Percentiles rank a stretch among this genome's conserved stretches.
These are phyloP conservation scores for Aspergillus heteromorphus DNA, from an alignment of 495 filamentous ascomycete genomes.

Conservation along the genomic window DNA sequence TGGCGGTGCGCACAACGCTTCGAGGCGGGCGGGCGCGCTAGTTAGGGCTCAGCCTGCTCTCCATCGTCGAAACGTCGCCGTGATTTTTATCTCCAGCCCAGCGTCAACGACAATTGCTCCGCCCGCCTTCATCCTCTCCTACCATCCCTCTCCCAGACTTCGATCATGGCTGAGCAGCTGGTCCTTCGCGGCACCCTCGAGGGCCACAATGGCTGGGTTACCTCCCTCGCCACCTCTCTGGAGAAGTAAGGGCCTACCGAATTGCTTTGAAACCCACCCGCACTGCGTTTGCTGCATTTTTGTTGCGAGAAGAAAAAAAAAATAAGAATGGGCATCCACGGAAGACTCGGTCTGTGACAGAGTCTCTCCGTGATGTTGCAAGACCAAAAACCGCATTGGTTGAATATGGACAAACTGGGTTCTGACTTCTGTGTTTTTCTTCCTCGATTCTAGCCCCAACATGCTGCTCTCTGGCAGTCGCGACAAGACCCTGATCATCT, in stretches of 20 bases:
- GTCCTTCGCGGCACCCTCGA: conserved; percentile 96
- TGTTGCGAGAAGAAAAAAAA: neutral
- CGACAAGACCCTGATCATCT: conserved; percentile 99
- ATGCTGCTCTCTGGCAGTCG: conserved; percentile 97
- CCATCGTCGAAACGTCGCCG: conserved; percentile 25
- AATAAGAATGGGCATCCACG: neutral
- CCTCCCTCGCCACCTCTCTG: conserved; percentile 86
- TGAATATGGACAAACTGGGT: conserved; percentile 22
- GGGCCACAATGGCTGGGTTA: conserved; percentile 81
- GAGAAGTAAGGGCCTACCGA: conserved; percentile 71
- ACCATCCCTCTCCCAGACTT: conserved; percentile 40
- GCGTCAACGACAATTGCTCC: conserved; percentile 46
- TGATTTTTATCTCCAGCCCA: conserved; percentile 42
- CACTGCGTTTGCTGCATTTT: conserved; percentile 2
- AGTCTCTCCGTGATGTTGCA: neutral
- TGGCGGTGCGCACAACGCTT: conserved; percentile 30
- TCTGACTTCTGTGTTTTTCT: conserved; percentile 30
- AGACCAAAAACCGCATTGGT: conserved; percentile 14
- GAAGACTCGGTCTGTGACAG: conserved; percentile 2
- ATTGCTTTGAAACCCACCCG: conserved; percentile 2
- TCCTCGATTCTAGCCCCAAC: conserved; percentile 71
- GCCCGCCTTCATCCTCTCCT: conserved; percentile 36
- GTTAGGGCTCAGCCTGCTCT: conserved; percentile 39
- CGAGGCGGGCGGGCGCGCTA: conserved; percentile 28
- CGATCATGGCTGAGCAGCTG: conserved; percentile 87